Conservation (phyloP, 2,329 filamentous ascomycete genomes). For the Cladobotryum mycophilum region DNA sequence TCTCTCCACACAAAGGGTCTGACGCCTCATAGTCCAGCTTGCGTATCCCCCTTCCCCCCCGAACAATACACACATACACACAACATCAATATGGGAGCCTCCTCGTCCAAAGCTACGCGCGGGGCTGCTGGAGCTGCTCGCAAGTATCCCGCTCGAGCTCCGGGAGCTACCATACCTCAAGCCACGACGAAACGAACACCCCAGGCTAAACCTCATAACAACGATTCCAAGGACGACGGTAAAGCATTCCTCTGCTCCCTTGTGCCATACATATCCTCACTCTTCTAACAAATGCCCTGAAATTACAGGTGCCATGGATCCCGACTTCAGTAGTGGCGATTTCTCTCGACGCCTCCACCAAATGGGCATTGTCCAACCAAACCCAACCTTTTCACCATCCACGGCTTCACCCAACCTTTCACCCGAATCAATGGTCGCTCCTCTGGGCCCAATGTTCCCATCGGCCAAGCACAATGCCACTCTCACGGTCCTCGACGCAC, state of each 20-base stretch:
- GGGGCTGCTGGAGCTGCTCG: constrained; percentile 21
- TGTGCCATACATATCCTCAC: neutral
- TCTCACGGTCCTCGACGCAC: constrained; percentile 43
- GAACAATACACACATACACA: no score
- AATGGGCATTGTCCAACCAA: constrained; percentile 50
- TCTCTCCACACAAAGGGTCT: neutral
- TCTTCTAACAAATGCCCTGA: neutral
- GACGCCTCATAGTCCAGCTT: neutral
- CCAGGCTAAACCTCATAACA: constrained; percentile 6
- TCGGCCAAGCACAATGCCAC: constrained; percentile 36
- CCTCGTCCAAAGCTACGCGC: constrained; percentile 11
- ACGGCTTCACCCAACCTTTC: constrained; percentile 26
- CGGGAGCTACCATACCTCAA: constrained; percentile 18
- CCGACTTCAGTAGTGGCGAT: constrained; percentile 35
- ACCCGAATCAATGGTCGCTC: constrained; percentile 13
- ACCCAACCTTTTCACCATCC: constrained; percentile 47
- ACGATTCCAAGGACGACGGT: constrained; percentile 18
- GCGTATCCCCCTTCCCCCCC: no score
- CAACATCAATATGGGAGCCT: constrained; percentile 7
- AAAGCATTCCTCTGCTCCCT: neutral
- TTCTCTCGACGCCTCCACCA: constrained; percentile 47
- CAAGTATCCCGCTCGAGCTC: constrained; percentile 38
- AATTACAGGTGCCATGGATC: constrained; percentile 33
- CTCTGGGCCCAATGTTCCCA: constrained; percentile 23
- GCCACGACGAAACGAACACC: constrained; percentile 15